These are phyloP conservation scores for Trichoderma semiorbis DNA, from an alignment of 2,329 filamentous ascomycete genomes.

Conservation along the genomic window DNA sequence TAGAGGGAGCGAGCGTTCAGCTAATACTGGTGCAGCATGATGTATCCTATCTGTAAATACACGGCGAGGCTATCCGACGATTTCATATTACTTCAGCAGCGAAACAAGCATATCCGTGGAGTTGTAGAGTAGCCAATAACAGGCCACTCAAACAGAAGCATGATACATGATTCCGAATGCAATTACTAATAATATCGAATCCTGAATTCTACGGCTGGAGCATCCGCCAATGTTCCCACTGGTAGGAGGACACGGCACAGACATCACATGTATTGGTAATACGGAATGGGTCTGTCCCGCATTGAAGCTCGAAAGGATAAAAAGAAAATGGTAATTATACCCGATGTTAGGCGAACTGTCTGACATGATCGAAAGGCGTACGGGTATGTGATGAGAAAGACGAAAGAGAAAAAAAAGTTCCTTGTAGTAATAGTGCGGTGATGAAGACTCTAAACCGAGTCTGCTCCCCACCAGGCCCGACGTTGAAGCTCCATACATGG, in stretches of 20 bases:
- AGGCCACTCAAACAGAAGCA: too few relatives aligned
- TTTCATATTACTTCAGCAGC: too few relatives aligned
- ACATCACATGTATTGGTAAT: neutral
- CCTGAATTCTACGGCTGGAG: too few relatives aligned
- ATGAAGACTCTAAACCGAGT: neutral
- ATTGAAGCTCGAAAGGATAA: neutral
- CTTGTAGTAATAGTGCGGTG: neutral
- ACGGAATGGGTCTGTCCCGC: neutral
- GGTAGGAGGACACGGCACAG: neutral
- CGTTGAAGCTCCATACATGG: neutral
- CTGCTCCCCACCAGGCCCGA: neutral
- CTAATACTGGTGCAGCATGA: neutral
- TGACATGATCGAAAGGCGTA: neutral
- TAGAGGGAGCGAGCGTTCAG: neutral
- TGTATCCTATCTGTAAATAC: neutral
- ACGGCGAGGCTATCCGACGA: neutral
- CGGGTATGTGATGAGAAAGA: neutral
- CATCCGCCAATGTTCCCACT: neutral
- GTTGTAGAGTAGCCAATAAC: too few relatives aligned
- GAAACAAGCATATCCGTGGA: neutral
- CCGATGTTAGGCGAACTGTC: slow-evolving; percentile 6
- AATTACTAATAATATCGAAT: neutral
- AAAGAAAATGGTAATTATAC: neutral
- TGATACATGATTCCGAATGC: neutral
- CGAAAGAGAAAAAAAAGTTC: neutral